phyloP scores from a whole-genome alignment of 495 filamentous ascomycete genomes.

The Daldinia concentrica region DNA sequence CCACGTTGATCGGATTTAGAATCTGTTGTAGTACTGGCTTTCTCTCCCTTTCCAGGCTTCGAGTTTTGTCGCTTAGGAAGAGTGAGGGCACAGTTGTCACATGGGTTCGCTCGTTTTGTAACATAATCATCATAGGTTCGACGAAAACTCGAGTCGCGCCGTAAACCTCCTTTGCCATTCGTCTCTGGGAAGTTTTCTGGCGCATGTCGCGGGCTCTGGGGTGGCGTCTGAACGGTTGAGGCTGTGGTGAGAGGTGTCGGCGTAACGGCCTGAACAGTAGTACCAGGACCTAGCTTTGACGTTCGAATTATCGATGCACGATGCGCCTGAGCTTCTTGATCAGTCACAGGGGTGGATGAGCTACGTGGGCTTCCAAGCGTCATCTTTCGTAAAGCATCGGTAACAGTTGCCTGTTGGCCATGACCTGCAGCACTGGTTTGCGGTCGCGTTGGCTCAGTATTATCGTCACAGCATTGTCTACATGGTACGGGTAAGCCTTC shows the following conservation, averaged over 20 bases:
- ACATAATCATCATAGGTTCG: constrained; percentile 67
- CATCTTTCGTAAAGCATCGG: constrained; percentile 55
- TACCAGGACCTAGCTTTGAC: constrained; percentile 36
- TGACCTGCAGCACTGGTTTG: constrained; percentile 50
- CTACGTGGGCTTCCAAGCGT: constrained; percentile 49
- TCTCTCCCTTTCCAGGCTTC: constrained; percentile 41
- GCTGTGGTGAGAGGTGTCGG: constrained; percentile 36
- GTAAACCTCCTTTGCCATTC: constrained; percentile 44
- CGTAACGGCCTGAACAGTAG: constrained; percentile 21
- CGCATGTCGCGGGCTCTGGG: constrained; percentile 65
- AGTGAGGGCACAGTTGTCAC: constrained; percentile 70
- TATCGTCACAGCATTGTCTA: constrained; percentile 71
- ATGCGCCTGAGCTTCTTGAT: constrained; percentile 54
- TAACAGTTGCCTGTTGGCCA: constrained; percentile 46
- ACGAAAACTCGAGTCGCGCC: constrained; percentile 60
- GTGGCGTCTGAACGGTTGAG: constrained; percentile 67
- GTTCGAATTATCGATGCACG: constrained; percentile 51
- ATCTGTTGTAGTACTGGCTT: constrained; percentile 34
- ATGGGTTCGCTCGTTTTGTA: constrained; percentile 62
- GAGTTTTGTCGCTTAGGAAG: constrained; percentile 62
- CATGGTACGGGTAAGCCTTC: constrained; percentile 85
- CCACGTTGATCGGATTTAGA: constrained; percentile 48
- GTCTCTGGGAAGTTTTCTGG: constrained; percentile 43
- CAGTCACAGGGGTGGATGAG: constrained; percentile 52
- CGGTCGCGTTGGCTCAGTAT: constrained; percentile 37